phyloP scores from a whole-genome alignment of 306 rosid genomes.

The Vigna angularis region DNA sequence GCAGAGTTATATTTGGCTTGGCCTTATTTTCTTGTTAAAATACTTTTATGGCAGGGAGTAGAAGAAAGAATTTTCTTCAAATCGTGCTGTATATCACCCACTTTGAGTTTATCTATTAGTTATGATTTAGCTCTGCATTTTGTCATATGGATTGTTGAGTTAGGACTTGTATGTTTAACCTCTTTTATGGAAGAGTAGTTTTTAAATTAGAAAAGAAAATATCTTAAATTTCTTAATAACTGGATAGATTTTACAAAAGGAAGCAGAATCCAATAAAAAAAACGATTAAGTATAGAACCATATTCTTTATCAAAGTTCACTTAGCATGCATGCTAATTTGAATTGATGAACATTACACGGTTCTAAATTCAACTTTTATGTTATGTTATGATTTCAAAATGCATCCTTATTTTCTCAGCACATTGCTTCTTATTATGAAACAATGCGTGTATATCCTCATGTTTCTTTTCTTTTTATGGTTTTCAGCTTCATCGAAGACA shows the following conservation, averaged over 20 bases:
- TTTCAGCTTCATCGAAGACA: slow-evolving; percentile 75
- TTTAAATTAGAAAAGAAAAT: neutral
- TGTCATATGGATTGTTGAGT: neutral
- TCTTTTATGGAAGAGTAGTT: neutral
- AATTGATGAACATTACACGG: neutral
- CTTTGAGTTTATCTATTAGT: slow-evolving; percentile 61
- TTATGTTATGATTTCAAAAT: neutral
- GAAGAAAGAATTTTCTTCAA: slow-evolving; percentile 71
- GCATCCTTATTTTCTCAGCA: neutral
- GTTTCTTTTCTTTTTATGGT: slow-evolving; percentile 8
- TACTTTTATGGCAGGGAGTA: slow-evolving; percentile 62
- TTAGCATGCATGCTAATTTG: neutral
- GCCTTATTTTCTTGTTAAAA: neutral
- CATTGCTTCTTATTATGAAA: neutral
- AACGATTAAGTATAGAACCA: neutral
- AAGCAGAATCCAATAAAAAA: neutral
- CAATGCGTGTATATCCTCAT: neutral
- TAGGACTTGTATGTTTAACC: neutral
- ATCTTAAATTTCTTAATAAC: neutral
- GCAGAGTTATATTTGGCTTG: slow-evolving; percentile 20
- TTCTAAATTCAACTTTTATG: neutral
- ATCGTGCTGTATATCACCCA: slow-evolving; percentile 72
- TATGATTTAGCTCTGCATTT: slow-evolving; percentile 4
- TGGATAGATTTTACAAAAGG: neutral
- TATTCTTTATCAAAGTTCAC: neutral